Evolutionary conservation across 345 rosid genomes (phyloP).

Genomic region (Eucalyptus virginea): DNA sequence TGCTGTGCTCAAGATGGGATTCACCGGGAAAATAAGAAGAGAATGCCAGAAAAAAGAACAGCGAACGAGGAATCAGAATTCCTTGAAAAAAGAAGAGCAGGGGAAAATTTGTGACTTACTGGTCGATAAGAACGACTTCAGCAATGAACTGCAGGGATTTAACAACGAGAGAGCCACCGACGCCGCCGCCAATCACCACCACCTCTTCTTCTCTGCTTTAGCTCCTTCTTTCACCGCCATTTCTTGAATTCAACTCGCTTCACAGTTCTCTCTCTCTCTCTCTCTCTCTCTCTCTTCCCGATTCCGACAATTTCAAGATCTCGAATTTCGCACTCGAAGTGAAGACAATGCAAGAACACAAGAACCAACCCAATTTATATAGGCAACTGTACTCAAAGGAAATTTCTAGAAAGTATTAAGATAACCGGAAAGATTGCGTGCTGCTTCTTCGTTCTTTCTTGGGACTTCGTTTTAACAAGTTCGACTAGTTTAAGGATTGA

Average conservation of each 20-base stretch:
- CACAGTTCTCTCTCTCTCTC: background rate
- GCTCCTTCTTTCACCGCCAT: background rate
- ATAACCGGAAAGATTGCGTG: background rate
- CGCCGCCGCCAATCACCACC: slow-evolving; percentile 33
- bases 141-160: slow-evolving; percentile 20
- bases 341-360: background rate
- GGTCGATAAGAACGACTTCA: slow-evolving; percentile 28
- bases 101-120: background rate
- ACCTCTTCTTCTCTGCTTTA: slow-evolving; percentile 5
- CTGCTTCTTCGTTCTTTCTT: background rate
- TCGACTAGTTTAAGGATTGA: background rate
- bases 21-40: background rate
- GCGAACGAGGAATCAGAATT: background rate
- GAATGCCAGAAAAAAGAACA: background rate
- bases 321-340: background rate
- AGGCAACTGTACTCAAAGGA: background rate
- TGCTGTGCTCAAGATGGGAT: background rate
- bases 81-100: background rate
- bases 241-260: background rate
- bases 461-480: background rate
- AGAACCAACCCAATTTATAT: background rate
- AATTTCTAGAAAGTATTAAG: background rate
- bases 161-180: slow-evolving; percentile 22
- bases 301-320: background rate
- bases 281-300: background rate